phyloP scores from a whole-genome alignment of 2,329 filamentous ascomycete genomes.

The Alternaria solani region DNA sequence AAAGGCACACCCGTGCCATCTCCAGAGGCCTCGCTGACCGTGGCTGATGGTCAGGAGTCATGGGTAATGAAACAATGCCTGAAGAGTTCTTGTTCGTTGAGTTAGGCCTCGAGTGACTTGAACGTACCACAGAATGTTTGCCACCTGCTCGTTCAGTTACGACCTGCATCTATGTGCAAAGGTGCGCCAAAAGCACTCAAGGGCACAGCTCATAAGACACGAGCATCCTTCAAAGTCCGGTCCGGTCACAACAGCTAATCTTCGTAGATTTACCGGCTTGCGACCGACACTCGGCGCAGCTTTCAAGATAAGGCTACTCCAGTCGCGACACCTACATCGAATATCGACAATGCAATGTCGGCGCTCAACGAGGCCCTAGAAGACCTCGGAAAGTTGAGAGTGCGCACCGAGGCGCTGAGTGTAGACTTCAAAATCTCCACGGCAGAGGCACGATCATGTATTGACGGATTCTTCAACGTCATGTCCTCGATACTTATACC shows the following conservation, averaged over 20 bases:
- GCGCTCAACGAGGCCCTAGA: slow-evolving; percentile 38
- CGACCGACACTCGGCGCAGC: slow-evolving; percentile 32
- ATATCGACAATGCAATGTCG: slow-evolving; percentile 38
- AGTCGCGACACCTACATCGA: slow-evolving; percentile 27
- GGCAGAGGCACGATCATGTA: slow-evolving; percentile 27
- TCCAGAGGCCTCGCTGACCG: slow-evolving; percentile 19
- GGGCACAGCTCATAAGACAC: neutral
- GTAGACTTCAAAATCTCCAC: slow-evolving; percentile 26
- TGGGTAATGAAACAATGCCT: slow-evolving; percentile 12
- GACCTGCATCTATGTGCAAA: neutral
- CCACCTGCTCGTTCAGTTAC: neutral
- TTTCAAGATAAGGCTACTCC: slow-evolving; percentile 35
- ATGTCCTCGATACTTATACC: slow-evolving; percentile 28
- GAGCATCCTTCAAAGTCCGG: neutral
- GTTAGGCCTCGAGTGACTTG: neutral
- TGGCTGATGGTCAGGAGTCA: slow-evolving; percentile 34
- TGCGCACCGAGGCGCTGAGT: slow-evolving; percentile 24
- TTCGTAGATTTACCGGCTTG: slow-evolving; percentile 40
- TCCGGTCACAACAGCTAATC: neutral
- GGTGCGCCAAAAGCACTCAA: neutral
- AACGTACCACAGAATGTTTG: neutral
- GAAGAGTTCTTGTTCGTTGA: slow-evolving; percentile 1
- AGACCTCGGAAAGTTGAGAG: slow-evolving; percentile 35
- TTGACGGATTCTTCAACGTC: slow-evolving; percentile 32
- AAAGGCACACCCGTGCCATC: slow-evolving; percentile 19